A percentile compares a stretch with the other conserved stretches of the same genome.
Evolutionary conservation across 805 yeast species (phyloP).

Genomic region (Hanseniaspora occidentalis): DNA sequence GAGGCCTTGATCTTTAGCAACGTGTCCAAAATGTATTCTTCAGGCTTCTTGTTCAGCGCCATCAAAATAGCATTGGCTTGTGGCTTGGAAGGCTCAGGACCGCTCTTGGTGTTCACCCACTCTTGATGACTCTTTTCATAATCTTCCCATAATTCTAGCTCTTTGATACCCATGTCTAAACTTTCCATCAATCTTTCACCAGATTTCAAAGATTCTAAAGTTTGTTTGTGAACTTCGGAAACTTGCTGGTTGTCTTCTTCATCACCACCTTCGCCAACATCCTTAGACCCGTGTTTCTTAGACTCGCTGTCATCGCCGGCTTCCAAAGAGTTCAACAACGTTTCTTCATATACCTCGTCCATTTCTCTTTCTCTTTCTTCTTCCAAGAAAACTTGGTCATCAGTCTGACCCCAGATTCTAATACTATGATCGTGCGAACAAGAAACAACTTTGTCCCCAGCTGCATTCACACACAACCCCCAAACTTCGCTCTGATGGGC

Average conservation of each 20-base stretch:
- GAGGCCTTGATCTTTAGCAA: conserved; percentile 62
- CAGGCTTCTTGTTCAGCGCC: conserved; percentile 62
- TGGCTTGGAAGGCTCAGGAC: conserved; percentile 46
- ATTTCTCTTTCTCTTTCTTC: conserved; percentile 94
- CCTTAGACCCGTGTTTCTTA: conserved; percentile 21
- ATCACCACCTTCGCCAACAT: conserved; percentile 26
- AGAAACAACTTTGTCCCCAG: conserved; percentile 62
- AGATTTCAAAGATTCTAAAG: conserved; percentile 83
- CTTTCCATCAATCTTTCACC: conserved; percentile 93
- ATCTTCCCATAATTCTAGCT: conserved; percentile 42
- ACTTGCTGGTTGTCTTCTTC: conserved; percentile 40
- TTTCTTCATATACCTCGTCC: conserved; percentile 85
- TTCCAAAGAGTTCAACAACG: conserved; percentile 61
- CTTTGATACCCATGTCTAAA: conserved; percentile 66
- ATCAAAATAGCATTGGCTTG: conserved; percentile 56
- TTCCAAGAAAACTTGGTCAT: conserved; percentile 90
- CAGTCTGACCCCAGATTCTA: conserved; percentile 87
- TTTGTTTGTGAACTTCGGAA: conserved; percentile 63
- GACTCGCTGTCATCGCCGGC: conserved; percentile 34
- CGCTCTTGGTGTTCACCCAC: conserved; percentile 33
- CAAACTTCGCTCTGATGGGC: conserved; percentile 92
- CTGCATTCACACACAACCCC: conserved; percentile 68
- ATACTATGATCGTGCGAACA: conserved; percentile 90
- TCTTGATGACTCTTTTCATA: conserved; percentile 32
- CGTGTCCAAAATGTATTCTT: conserved; percentile 64